A percentile compares a stretch with the other conserved stretches of the same genome.
Conservation (phyloP, 2,329 filamentous ascomycete genomes). For the Dichotomopilus funicola region DNA sequence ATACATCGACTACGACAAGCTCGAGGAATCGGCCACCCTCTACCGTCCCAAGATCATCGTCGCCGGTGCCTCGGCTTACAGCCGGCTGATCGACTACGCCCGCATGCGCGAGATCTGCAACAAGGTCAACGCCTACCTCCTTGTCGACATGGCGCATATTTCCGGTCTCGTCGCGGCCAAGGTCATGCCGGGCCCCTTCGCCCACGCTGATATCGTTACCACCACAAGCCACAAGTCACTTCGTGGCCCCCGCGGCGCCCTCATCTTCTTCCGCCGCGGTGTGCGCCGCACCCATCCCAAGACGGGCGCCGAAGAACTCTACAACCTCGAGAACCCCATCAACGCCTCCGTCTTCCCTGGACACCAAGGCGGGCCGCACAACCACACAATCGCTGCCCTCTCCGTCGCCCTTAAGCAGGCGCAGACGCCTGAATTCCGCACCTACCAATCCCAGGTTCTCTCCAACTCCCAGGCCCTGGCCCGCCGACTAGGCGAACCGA, state of each 20-base stretch:
- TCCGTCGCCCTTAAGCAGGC: constrained; percentile 93
- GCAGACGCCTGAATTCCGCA: constrained; percentile 79
- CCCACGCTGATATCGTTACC: constrained; percentile 87
- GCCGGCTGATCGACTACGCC: constrained; percentile 89
- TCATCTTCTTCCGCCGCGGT: constrained; percentile 98
- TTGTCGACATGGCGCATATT: constrained; percentile 97
- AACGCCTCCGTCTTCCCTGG: constrained; percentile 97
- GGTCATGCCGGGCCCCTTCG: constrained; percentile 84
- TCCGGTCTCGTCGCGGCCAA: constrained; percentile 89
- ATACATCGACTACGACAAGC: constrained; percentile 87
- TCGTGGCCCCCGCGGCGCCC: constrained; percentile 86
- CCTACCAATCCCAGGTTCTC: constrained; percentile 86
- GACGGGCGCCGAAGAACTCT: constrained; percentile 77
- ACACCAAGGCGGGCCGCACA: constrained; percentile 96
- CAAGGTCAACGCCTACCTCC: constrained; percentile 84
- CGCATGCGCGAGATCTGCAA: constrained; percentile 86
- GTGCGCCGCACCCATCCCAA: constrained; percentile 77
- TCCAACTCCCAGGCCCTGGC: constrained; percentile 87
- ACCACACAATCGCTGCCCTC: constrained; percentile 96
- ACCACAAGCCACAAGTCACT: constrained; percentile 98
- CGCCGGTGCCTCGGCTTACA: constrained; percentile 92
- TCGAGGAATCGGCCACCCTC: constrained; percentile 78
- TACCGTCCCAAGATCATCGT: constrained; percentile 96
- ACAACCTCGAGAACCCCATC: constrained; percentile 88
- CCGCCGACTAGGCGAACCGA: constrained; percentile 55